phyloP scores from a whole-genome alignment of 129 eudicot genomes.

The Erigeron canadensis region DNA sequence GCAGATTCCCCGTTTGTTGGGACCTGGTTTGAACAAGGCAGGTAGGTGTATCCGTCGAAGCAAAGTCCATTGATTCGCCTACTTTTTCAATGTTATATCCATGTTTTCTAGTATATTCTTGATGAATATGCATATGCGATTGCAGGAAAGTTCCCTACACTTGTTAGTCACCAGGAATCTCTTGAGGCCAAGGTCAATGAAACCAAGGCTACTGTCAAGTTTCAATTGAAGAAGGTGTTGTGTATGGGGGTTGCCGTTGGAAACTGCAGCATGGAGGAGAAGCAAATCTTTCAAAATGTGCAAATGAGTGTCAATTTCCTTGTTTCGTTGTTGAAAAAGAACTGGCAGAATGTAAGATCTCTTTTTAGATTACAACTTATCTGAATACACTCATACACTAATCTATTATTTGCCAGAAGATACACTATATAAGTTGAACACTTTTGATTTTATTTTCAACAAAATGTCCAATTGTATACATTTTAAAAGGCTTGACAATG shows the following conservation, averaged over 20 bases:
- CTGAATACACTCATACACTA: background rate
- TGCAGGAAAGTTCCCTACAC: slow-evolving; percentile 68
- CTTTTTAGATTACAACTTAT: background rate
- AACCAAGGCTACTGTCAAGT: slow-evolving; percentile 58
- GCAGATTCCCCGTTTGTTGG: slow-evolving; percentile 60
- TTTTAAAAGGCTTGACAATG: background rate
- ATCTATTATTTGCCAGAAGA: background rate
- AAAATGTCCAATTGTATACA: too few relatives aligned
- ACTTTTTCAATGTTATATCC: background rate
- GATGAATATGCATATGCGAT: background rate
- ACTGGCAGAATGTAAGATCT: slow-evolving; percentile 65
- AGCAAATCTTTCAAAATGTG: slow-evolving; percentile 64
- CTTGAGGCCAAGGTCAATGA: slow-evolving; percentile 62
- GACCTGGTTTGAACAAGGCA: slow-evolving; percentile 62
- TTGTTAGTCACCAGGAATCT: slow-evolving; percentile 61
- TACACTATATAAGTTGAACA: background rate
- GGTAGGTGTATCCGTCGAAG: slow-evolving; percentile 28
- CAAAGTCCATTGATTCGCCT: background rate
- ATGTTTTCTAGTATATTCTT: background rate
- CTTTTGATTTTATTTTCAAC: background rate
- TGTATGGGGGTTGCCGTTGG: slow-evolving; percentile 82
- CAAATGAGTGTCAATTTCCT: slow-evolving; percentile 71
- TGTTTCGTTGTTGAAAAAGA: slow-evolving; percentile 61
- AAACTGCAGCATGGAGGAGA: slow-evolving; percentile 63
- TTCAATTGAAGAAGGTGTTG: slow-evolving; percentile 64